Evolutionary conservation across 495 filamentous ascomycete species (phyloP), one percentile per base, ranked within the genome.

Genomic region (Oidiodendron maius): DNA sequence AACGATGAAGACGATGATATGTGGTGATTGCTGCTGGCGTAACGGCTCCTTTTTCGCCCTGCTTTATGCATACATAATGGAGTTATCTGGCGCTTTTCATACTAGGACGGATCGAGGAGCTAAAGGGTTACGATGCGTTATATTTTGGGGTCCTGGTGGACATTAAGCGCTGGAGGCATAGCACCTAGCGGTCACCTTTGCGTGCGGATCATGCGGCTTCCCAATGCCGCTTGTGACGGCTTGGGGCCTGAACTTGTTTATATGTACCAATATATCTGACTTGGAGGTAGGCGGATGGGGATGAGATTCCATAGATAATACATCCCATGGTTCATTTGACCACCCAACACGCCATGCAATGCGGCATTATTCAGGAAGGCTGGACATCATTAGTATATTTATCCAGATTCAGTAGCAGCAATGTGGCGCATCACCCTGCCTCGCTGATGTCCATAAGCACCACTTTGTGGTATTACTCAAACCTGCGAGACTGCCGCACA

Each of bases 11-110:
- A 60, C 16, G 56, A 60, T 41, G 57, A 60, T 13, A 61, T 61
- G 58, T 61, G 58, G 58, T 61, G 40, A 57, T 51, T 40, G 17
- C 46, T 40, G 21, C 21, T 21, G 24, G 17, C 38, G 43, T 30
- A 23, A 10, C 36, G 21, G 40, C 42, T 20, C 12, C n/a, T 15
- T 46, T 2, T 13, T 26, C 38, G 37, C 12, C 39, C 40, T 49
- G 15, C 52, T n/a, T 39, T 52, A 45, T 60, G 57, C 57, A 60
- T 60, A 56, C 50, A 56, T 30, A 53, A 51, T 48, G 57, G 57
- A 60, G 57, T 60, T 55, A 40, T n/a, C 10, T 3, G 57, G 53
- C 38, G 44, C 48, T 51, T 49, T 45, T 39, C 28, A 50, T 41
- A 15, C 36, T 13, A 49, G 49, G 51, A 45, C 40, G 54, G 50